Base-by-base conservation (phyloP, 306 rosid genomes). In the Cercis canadensis region DNA sequence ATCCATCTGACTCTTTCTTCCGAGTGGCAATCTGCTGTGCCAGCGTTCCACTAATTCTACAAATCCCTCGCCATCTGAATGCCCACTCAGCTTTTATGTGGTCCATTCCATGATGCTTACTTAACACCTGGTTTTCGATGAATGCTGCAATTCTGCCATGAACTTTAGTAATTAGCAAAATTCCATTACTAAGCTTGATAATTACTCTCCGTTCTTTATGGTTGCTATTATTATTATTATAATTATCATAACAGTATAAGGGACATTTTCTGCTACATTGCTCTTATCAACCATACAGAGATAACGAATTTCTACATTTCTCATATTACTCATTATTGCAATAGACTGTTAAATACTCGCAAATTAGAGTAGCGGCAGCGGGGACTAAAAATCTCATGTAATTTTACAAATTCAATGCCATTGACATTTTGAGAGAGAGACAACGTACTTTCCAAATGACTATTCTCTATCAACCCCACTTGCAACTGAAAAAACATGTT, bases 1-100 rank as follows among this genome's bases (percentile, higher is more conserved):
- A 80, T 74, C 82, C 70, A 73, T 32, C 78, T 82, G 85, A 76
- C 76, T 51, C 60, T 63, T 59, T 66, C 62, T 55, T 64, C 65
- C 67, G 39, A 57, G 55, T 74, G 65, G 63, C 78, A 62, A 62
- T 29, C 39, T 58, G 31, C 47, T 12, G 69, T 37, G 55, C 72
- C 70, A 45, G 65, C 60, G 21, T 67, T 65, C 68, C 21, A 60
- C 21, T 37, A 39, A 6, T 34, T 76, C 69, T 50, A 50, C 45
- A 54, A 41, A 66, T 33, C 16, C 13, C 15, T 0, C 58, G 45
- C 45, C 3, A 24, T 46, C 5, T 4, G n/a, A 37, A 37, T 5
- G 10, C 8, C 43, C 9, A 7, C 10, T 37, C 43, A 37, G 43
- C 10, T 14, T 55, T 24, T 11, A n/a, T n/a, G 29, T 24, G 62